Evolutionary conservation across 176 grass and related monocot species (phyloP), one percentile per base, ranked within the genome.

Genomic region (Cenchrus americanus): DNA sequence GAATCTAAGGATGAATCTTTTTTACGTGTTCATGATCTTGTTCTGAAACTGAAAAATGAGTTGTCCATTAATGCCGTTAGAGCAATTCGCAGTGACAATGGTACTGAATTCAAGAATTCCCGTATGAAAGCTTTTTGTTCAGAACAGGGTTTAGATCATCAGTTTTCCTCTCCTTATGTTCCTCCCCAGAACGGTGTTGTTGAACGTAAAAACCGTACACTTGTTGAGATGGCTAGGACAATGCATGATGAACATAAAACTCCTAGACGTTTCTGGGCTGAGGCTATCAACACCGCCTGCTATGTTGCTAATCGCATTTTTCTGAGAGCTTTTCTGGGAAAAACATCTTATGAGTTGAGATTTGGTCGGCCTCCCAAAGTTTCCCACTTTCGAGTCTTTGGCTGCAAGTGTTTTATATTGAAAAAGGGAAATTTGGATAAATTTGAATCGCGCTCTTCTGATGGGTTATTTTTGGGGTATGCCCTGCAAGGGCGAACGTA

Each of bases 81-180:
- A 73, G 70, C 67, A 5, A 46, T 70, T 18, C 67, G 67, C 41
- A 70, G 67, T 70, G 67, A 70, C 67, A 70, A 70, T 5, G 69
- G 69, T 3, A 72, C 43, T 0, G 46, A 51, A 72, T 72, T 72
- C n/a, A 72, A 72, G 23, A 72, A 72, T 24, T 6, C 46, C 15
- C 44, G 46, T 2, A 51, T 72, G n/a, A 27, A 72, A 27, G 15
- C 19, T 47, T 53, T 73, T 54, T 73, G 71, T 73, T 3, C 19
- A 47, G 23, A 52, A 32, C 14, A 30, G 0, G 71, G 71, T 34
- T 10, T 73, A 5, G 71, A 73, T 49, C 71, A 73, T 34, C 71
- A 54, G 15, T 73, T 73, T 54, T 73, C 71, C 4, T 73, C 71
- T 0, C 48, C 71, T 32, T 73, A 71, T 1, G 44, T 49, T 24